Evolutionary conservation across 2,329 filamentous ascomycete genomes (phyloP), one percentile per base, ranked within the genome.

Genomic region (Aspergillus sp.): DNA sequence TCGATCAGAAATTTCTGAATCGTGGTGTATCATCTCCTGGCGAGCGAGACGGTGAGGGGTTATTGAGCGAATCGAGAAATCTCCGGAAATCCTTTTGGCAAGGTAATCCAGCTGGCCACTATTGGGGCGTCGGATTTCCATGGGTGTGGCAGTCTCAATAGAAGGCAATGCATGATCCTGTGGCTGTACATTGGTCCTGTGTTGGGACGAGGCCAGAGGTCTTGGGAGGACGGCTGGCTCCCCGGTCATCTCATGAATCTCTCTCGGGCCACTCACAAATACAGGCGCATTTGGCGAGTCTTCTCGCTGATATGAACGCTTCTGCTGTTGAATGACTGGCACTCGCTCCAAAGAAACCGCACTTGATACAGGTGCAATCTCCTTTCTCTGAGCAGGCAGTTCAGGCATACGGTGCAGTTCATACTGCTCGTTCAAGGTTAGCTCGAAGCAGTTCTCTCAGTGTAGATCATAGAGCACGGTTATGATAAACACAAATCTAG

Each of bases 151-250:
- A 55, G 53, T 58, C 60, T 78, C 76, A 64, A 78, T 76, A 36
- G 76, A 78, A 15, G 74, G 76, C 13, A 77, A 61, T 50, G 70
- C 69, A 48, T 64, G 68, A 52, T 74, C 70, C 67, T 71, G 72
- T 39, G 64, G 62, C 54, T 65, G 67, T 47, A 63, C 51, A 41
- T 52, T 65, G 55, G 62, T 43, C 48, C 65, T 63, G 55, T 58
- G 49, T 51, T 64, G 63, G 54, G 60, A 62, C 41, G 65, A 56
- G 47, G 50, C 59, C 28, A 63, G 52, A 32, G 60, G 30, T 38
- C 65, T 66, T 49, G 64, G 41, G 12, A 63, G 60, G 30, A 66
- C 62, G 57, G 63, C 50, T 58, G 67, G 66, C 30, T 58, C 57
- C 47, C 64, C 58, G 50, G 48, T 63, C 39, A 53, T 65, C 13